phyloP scores from a whole-genome alignment of 2,329 filamentous ascomycete genomes.

The Shiraia bambusicola region DNA sequence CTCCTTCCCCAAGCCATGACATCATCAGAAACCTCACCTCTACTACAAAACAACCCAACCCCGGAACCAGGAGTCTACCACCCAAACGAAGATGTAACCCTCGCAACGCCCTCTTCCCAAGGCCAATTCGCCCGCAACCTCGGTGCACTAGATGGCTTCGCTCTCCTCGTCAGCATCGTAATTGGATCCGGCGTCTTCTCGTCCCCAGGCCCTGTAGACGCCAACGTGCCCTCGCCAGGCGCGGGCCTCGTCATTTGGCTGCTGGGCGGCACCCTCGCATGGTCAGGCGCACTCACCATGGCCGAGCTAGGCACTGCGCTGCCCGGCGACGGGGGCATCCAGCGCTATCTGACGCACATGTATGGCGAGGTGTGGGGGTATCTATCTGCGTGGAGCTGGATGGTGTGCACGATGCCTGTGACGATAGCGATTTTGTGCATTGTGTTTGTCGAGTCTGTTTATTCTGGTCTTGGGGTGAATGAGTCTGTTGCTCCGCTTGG shows the following conservation, averaged over 20 bases:
- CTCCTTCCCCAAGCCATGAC: background rate
- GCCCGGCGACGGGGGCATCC: constrained; percentile 64
- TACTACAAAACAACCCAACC: constrained; percentile 13
- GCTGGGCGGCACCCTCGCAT: constrained; percentile 62
- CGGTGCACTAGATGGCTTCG: constrained; percentile 49
- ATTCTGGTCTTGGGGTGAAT: constrained; percentile 58
- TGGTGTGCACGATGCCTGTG: constrained; percentile 65
- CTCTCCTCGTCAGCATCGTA: constrained; percentile 64
- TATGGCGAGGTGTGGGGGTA: constrained; percentile 64
- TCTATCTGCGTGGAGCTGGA: constrained; percentile 66
- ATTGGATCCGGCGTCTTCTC: constrained; percentile 68
- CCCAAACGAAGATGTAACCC: constrained; percentile 15
- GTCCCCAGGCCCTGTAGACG: constrained; percentile 63
- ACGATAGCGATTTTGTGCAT: constrained; percentile 65
- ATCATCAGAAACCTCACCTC: constrained; percentile 25
- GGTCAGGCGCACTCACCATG: constrained; percentile 64
- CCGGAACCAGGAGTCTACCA: constrained; percentile 8
- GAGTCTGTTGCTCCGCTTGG: constrained; percentile 52
- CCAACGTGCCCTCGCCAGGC: constrained; percentile 64
- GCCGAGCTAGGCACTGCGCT: constrained; percentile 66
- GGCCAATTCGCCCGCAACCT: constrained; percentile 40
- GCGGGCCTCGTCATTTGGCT: constrained; percentile 62
- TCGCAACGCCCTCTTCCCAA: constrained; percentile 12
- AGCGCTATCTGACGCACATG: constrained; percentile 63
- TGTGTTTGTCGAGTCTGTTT: constrained; percentile 55